Evolutionary conservation across 176 grass and related monocot genomes (phyloP).

Genomic region (Bromus sterilis): DNA sequence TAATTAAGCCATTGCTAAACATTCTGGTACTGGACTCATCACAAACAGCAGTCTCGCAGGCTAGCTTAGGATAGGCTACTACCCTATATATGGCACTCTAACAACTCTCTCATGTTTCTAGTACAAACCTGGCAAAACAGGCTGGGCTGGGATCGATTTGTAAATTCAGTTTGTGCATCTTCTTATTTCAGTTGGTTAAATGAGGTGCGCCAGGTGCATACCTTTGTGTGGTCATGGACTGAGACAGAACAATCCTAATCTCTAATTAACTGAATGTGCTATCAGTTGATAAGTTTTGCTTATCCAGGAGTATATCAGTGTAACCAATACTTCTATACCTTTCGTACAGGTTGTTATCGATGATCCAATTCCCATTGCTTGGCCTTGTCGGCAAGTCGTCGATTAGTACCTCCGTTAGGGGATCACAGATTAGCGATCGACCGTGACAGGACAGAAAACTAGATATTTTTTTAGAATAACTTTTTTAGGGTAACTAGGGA

Average conservation of each 20-base stretch:
- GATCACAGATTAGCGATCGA: not conserved
- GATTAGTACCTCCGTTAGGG: constrained; percentile 6
- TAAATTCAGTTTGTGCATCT: not conserved
- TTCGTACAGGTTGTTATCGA: constrained; percentile 20
- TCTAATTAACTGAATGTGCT: not conserved
- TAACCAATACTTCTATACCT: not conserved
- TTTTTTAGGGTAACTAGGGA: too few species aligned
- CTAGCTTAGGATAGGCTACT: not conserved
- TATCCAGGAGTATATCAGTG: not conserved
- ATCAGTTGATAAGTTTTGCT: not conserved
- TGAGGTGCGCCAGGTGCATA: not conserved
- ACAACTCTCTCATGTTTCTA: not conserved
- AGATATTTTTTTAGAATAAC: not conserved
- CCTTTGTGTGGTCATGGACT: not conserved
- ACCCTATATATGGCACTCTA: not conserved
- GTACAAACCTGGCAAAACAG: not conserved
- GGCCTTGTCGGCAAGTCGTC: not conserved
- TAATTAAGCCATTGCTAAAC: constrained; percentile 34
- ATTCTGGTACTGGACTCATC: constrained; percentile 22
- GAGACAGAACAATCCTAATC: not conserved
- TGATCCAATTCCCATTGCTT: constrained; percentile 2
- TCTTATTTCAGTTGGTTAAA: not conserved
- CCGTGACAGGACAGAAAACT: not conserved
- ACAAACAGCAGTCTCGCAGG: constrained; percentile 6
- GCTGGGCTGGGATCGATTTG: constrained; percentile 10